Conservation (phyloP, 177 flowering plant genomes). For the Tripterygium wilfordii region DNA sequence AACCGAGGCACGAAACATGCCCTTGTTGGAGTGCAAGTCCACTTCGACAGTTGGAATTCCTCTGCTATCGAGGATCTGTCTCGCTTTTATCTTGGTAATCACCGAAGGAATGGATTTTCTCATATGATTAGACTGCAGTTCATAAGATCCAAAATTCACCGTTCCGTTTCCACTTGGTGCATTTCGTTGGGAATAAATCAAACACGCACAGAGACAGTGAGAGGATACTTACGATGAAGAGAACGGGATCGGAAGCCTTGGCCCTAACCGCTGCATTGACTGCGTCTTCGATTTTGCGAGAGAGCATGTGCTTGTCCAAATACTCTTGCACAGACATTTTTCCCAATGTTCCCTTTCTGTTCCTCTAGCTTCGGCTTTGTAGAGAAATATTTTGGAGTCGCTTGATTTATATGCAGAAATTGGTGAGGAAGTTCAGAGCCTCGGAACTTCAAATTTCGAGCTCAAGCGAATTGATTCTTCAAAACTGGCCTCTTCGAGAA, state of each 20-base stretch:
- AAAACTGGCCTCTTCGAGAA: no score
- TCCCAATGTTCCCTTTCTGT: neutral
- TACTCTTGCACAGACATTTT: conserved; percentile 85
- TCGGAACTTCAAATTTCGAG: no score
- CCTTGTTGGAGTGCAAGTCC: conserved; percentile 84
- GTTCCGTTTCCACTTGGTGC: no score
- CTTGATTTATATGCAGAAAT: no score
- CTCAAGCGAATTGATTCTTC: no score
- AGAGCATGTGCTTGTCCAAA: conserved; percentile 74
- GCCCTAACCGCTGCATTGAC: conserved; percentile 99
- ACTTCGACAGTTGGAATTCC: conserved; percentile 98
- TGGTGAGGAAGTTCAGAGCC: no score
- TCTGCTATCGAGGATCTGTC: conserved; percentile 94
- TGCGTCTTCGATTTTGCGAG: conserved; percentile 95
- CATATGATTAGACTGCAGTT: conserved; percentile 91
- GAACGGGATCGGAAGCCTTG: conserved; percentile 87
- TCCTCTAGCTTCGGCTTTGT: no score
- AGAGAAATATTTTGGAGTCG: no score
- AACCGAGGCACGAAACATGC: conserved; percentile 80
- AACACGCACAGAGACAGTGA: neutral
- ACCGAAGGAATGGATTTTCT: conserved; percentile 77
- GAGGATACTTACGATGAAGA: conserved; percentile 62
- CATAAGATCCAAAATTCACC: no score
- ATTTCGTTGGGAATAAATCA: no score
- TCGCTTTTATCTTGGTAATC: conserved; percentile 83